Conservation (phyloP, 1,284 basidiomycete species). For the Tetrapyrgos nigripes region DNA sequence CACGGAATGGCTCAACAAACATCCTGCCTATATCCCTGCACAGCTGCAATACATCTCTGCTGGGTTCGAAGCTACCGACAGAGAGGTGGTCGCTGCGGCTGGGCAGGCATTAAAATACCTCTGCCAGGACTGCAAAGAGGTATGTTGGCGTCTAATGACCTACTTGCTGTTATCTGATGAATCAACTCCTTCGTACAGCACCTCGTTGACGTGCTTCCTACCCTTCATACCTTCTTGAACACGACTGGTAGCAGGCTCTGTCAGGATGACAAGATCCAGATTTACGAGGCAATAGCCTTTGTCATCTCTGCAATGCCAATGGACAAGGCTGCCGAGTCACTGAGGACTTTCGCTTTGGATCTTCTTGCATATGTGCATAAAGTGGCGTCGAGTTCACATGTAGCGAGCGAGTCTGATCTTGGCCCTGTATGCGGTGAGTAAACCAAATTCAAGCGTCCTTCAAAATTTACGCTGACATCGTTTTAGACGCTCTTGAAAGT, state of each 20-base stretch:
- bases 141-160: slow-evolving; percentile 35
- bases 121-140: slow-evolving; percentile 95
- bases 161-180: slow-evolving; percentile 8
- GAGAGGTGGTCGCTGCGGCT: slow-evolving; percentile 91
- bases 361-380: slow-evolving; percentile 76
- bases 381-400: slow-evolving; percentile 52
- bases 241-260: slow-evolving; percentile 79
- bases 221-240: slow-evolving; percentile 88
- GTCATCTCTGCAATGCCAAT: slow-evolving; percentile 94
- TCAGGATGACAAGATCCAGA: slow-evolving; percentile 89
- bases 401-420: slow-evolving; percentile 68
- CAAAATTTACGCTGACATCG: slow-evolving; percentile 13
- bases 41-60: slow-evolving; percentile 92
- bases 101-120: slow-evolving; percentile 97
- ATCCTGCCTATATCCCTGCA: slow-evolving; percentile 87
- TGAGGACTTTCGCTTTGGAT: slow-evolving; percentile 85
- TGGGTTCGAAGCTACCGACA: slow-evolving; percentile 85
- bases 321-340: slow-evolving; percentile 82
- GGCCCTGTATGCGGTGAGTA: slow-evolving; percentile 67
- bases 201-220: slow-evolving; percentile 90
- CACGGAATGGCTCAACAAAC: slow-evolving; percentile 94
- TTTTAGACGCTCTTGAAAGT: slow-evolving; percentile 82
- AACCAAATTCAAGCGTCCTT: slow-evolving; percentile 4
- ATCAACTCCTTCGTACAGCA: too few relatives aligned
- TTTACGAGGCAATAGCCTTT: slow-evolving; percentile 95